phyloP scores from a whole-genome alignment of 169 alveolate species.

The Eimeria acervulina region DNA sequence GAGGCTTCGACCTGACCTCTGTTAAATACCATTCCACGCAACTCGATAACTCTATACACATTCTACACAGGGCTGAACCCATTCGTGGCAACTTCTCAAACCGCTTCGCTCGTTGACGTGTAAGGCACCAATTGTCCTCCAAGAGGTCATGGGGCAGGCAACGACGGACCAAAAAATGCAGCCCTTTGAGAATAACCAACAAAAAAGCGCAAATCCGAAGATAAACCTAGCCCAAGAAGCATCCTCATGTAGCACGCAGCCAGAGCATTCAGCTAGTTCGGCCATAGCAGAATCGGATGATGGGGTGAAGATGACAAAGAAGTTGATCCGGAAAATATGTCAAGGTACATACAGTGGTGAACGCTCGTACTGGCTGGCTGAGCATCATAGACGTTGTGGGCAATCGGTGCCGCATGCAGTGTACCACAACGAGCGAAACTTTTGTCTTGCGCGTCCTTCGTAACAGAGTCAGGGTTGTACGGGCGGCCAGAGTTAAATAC shows the following conservation, averaged over 20 bases:
- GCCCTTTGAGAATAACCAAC: background rate
- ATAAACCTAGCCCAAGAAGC: background rate
- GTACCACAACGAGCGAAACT: background rate
- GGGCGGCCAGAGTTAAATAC: slow-evolving; percentile 95
- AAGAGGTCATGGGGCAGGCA: background rate
- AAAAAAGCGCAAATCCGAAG: background rate
- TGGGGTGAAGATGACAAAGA: slow-evolving; percentile 27
- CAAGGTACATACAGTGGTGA: slow-evolving; percentile 9
- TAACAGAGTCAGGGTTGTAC: slow-evolving; percentile 89
- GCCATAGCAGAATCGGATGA: background rate
- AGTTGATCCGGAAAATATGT: slow-evolving; percentile 58
- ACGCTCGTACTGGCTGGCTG: background rate
- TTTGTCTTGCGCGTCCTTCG: background rate
- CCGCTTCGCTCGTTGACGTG: background rate
- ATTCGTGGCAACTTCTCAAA: background rate
- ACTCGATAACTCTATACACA: background rate
- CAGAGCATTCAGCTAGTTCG: background rate
- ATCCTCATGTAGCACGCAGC: background rate
- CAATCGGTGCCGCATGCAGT: background rate
- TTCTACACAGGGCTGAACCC: background rate
- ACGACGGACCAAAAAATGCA: background rate
- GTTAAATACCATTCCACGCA: background rate
- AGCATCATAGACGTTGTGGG: background rate
- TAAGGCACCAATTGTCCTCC: background rate
- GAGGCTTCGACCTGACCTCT: too few species aligned